These are phyloP conservation scores for Cytauxzoon felis DNA, from an alignment of 169 alveolate genomes.

Conservation along the genomic window DNA sequence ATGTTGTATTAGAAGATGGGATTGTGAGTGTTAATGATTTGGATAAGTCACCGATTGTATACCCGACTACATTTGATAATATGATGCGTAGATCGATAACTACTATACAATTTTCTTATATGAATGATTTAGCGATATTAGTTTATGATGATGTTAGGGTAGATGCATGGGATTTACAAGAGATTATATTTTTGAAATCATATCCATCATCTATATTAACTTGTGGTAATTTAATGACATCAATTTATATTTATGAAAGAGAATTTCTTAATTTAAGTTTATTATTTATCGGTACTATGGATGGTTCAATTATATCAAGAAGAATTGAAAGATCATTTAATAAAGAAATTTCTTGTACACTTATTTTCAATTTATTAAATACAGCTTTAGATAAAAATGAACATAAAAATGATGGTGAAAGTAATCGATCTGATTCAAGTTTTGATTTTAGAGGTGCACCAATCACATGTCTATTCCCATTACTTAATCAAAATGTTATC, in stretches of 20 bases:
- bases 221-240: constrained; percentile 40
- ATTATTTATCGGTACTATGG: constrained; percentile 57
- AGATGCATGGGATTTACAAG: constrained; percentile 35
- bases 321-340: constrained; percentile 10
- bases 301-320: constrained; percentile 47
- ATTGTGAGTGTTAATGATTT: too few relatives aligned
- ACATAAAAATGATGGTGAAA: neutral
- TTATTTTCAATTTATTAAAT: constrained; percentile 20
- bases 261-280: constrained; percentile 25
- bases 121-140: constrained; percentile 43
- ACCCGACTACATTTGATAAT: too few relatives aligned
- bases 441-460: constrained; percentile 56
- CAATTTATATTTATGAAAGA: constrained; percentile 31
- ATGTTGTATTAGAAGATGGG: too few relatives aligned
- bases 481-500: constrained; percentile 42
- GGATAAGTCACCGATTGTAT: too few relatives aligned
- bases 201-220: constrained; percentile 42
- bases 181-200: constrained; percentile 13
- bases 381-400: neutral
- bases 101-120: constrained; percentile 39
- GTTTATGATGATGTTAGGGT: constrained; percentile 46
- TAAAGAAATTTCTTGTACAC: constrained; percentile 34
- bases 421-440: neutral
- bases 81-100: too few relatives aligned
- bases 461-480: constrained; percentile 43